A percentile compares a stretch with the other conserved stretches of the same genome.
Evolutionary conservation across 495 filamentous ascomycete species (phyloP).

Genomic region (Penicillium roqueforti): DNA sequence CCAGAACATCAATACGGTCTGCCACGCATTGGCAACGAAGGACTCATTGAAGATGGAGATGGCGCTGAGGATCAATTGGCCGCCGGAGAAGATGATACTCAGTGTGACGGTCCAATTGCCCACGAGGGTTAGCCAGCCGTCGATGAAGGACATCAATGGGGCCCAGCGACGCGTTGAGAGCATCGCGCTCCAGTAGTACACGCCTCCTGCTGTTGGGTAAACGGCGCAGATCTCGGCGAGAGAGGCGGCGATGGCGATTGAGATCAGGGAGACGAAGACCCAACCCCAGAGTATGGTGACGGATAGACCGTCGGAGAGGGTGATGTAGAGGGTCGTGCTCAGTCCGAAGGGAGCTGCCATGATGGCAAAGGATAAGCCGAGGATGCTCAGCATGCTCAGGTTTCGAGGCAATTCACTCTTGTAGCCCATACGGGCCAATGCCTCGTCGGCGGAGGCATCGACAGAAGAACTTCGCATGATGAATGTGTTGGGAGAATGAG

Average conservation of each 20-base stretch:
- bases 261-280: constrained; percentile 65
- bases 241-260: constrained; percentile 64
- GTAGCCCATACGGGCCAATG: constrained; percentile 59
- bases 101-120: constrained; percentile 62
- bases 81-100: constrained; percentile 49
- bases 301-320: constrained; percentile 59
- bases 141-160: constrained; percentile 62
- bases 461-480: constrained; percentile 25
- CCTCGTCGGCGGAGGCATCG: constrained; percentile 47
- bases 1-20: constrained; percentile 64
- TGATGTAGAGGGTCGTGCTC: constrained; percentile 66
- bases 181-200: constrained; percentile 76
- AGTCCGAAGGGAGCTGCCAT: constrained; percentile 64
- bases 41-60: constrained; percentile 59
- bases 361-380: constrained; percentile 57
- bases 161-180: constrained; percentile 53
- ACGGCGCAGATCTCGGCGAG: constrained; percentile 74
- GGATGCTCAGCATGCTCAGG: constrained; percentile 61
- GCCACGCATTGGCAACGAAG: constrained; percentile 58
- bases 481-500: not conserved
- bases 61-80: constrained; percentile 57
- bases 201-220: constrained; percentile 64
- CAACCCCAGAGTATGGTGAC: constrained; percentile 68
- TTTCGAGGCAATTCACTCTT: constrained; percentile 58
- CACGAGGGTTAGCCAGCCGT: constrained; percentile 71